Evolutionary conservation across 2,329 filamentous ascomycete genomes (phyloP), one percentile per base, ranked within the genome.

Genomic region (Akanthomyces uredinophilus): DNA sequence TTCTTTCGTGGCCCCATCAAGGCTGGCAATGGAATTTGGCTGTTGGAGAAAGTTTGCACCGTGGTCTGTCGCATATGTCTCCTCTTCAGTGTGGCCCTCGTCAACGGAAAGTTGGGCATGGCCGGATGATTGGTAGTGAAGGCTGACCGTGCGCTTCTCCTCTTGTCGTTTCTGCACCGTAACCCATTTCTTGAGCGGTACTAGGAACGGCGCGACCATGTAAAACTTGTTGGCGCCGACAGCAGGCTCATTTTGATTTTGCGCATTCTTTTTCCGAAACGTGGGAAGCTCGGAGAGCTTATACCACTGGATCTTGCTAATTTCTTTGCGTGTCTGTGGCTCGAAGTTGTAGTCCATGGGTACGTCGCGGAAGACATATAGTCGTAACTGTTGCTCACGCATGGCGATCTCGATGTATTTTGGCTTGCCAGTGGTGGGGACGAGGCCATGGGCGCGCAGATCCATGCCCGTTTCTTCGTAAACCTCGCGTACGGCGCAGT

Each of bases 281-380:
- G 90, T 91, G 1, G 95, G 94, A 29, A 99, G 82, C 64, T 97
- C 92, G 0, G 89, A 90, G 46, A 99, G 79, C 68, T 87, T 91
- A 77, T 96, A 97, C 95, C 95, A 99, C 72, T 91, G 82, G 64
- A 99, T 96, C 76, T 92, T 96, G 76, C 94, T 96, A 71, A 99
- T 99, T 74, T 99, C 96, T 75, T 98, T 98, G 61, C 96, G 84
- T 6, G 95, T 98, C 68, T 88, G 88, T 4, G 96, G 91, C 73
- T 94, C 90, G 71, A 99, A 99, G 64, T 87, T 75, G 0, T 92
- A 94, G 69, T 96, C 88, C 81, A 90, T 90, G 16, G 92, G 91
- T 3, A 99, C 87, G 65, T 92, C 87, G 59, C 92, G 87, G 72
- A 99, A 96, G 54, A 98, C 90, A 72, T 95, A 99, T 41, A 99